These are phyloP conservation scores for Trichoderma reesei DNA, from an alignment of 495 filamentous ascomycete genomes.

Conservation along the genomic window DNA sequence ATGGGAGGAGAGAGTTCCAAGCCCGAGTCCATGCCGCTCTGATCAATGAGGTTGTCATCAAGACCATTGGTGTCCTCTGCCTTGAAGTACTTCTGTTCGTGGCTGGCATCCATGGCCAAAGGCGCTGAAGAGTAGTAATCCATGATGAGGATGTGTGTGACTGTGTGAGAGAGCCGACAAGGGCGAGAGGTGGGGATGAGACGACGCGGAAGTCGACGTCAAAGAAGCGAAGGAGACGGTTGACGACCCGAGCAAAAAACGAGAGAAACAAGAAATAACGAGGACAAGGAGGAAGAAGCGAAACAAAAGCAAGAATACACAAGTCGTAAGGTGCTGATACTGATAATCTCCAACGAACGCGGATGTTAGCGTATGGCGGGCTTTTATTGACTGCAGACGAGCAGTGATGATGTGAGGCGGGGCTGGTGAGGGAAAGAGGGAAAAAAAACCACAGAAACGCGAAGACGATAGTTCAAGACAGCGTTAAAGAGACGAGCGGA, in stretches of 20 bases:
- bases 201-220: neutral
- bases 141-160: neutral
- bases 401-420: neutral
- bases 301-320: neutral
- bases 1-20: conserved; percentile 61
- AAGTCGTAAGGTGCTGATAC: neutral
- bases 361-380: neutral
- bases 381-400: neutral
- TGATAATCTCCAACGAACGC: neutral
- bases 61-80: conserved; percentile 76
- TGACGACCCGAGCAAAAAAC: neutral
- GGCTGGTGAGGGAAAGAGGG: neutral
- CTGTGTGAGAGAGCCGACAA: neutral
- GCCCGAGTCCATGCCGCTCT: conserved; percentile 49
- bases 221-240: neutral
- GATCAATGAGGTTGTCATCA: conserved; percentile 77
- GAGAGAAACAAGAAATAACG: neutral
- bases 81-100: conserved; percentile 54
- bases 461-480: neutral
- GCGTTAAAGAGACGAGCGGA: neutral
- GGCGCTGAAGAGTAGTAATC: neutral
- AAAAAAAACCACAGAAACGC: neutral
- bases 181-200: neutral
- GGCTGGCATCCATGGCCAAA: conserved; percentile 45
- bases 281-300: neutral